Evolutionary conservation across 192 early-diverging fungal genomes (phyloP).

Genomic region (Phycomyces nitens): DNA sequence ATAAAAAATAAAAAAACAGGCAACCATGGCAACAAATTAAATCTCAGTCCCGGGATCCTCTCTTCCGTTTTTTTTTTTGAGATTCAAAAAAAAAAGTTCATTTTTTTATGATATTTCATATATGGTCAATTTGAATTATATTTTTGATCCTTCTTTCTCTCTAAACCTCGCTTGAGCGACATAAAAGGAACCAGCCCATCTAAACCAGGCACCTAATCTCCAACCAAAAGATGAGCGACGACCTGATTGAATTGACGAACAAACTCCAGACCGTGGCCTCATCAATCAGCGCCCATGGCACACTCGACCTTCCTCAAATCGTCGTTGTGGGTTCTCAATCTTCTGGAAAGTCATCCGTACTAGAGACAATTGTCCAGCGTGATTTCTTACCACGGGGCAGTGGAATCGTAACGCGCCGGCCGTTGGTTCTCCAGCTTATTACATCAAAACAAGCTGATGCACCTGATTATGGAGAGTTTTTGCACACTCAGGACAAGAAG

Average conservation of each 20-base stretch:
- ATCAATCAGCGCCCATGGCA: constrained; percentile 66
- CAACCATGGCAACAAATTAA: too few relatives aligned
- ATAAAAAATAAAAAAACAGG: too few relatives aligned
- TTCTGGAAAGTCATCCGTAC: constrained; percentile 94
- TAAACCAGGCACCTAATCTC: too few relatives aligned
- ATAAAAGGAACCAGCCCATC: too few relatives aligned
- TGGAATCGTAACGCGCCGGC: constrained; percentile 81
- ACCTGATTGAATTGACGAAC: constrained; percentile 79
- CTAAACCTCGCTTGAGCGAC: too few relatives aligned
- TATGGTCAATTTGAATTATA: too few relatives aligned
- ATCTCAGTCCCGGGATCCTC: too few relatives aligned
- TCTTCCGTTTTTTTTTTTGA: too few relatives aligned
- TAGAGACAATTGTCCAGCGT: constrained; percentile 96
- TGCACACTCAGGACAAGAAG: constrained; percentile 70
- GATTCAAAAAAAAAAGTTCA: too few relatives aligned
- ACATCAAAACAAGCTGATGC: constrained; percentile 28
- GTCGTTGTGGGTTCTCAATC: constrained; percentile 87
- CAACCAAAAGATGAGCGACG: constrained; percentile 21
- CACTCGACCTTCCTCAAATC: constrained; percentile 80
- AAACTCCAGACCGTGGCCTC: constrained; percentile 80
- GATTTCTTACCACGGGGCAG: constrained; percentile 96
- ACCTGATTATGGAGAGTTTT: constrained; percentile 60
- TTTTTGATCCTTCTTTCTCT: too few relatives aligned
- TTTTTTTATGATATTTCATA: too few relatives aligned
- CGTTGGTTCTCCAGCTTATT: constrained; percentile 77